Evolutionary conservation across 2,329 filamentous ascomycete species (phyloP).

Genomic region (Alternaria triticimaculans): DNA sequence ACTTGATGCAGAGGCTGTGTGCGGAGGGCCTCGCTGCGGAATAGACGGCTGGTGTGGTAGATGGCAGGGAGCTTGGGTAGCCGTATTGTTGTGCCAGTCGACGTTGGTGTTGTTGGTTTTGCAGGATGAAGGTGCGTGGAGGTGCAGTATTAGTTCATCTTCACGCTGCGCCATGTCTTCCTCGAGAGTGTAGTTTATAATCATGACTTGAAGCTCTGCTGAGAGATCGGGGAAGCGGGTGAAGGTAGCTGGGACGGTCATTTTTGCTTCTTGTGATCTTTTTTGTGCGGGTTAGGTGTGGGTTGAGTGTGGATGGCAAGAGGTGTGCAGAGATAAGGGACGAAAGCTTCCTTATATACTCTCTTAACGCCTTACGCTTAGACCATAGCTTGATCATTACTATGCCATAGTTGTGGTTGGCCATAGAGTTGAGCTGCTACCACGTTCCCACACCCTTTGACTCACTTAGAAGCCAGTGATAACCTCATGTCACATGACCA

Average conservation of each 20-base stretch:
- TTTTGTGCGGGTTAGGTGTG: background rate
- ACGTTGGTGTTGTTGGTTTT: background rate
- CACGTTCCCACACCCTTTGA: background rate
- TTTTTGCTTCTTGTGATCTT: background rate
- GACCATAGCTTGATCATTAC: background rate
- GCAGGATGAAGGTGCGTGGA: background rate
- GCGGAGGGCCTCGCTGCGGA: background rate
- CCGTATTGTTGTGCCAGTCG: background rate
- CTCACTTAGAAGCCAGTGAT: background rate
- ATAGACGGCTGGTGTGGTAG: background rate
- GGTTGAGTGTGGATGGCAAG: background rate
- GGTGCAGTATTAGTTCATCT: background rate
- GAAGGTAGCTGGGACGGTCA: background rate
- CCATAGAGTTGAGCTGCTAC: background rate
- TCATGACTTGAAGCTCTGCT: background rate
- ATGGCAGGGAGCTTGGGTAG: background rate
- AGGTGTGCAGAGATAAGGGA: background rate
- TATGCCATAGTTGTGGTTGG: background rate
- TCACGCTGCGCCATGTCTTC: background rate
- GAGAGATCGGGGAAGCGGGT: background rate
- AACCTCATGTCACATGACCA: too few relatives aligned
- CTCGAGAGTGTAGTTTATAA: background rate
- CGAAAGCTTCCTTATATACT: background rate
- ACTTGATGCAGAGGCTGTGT: background rate
- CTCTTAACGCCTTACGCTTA: background rate